A percentile compares a stretch with the other conserved stretches of the same genome.
phyloP scores from a whole-genome alignment of 345 rosid species.

The Eucalyptus pauciflora region DNA sequence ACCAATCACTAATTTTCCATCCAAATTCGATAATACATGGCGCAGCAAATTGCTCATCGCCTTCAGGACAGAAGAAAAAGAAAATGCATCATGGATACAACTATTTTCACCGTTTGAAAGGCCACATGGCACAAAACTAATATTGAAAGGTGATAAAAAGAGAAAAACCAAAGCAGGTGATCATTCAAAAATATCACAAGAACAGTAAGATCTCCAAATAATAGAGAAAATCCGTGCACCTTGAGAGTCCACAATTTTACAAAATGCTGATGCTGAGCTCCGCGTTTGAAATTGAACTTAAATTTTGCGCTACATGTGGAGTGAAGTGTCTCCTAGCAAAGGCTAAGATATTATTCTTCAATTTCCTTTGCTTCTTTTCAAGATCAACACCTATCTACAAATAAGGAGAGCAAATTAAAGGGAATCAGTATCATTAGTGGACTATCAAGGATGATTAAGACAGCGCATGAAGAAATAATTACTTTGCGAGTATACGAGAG shows the following conservation, averaged over 20 bases:
- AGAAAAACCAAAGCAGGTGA: background rate
- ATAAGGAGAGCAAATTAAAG: background rate
- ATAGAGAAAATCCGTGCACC: background rate
- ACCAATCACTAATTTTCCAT: background rate
- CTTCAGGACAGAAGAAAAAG: background rate
- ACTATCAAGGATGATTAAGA: background rate
- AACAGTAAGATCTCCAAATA: background rate
- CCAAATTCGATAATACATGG: background rate
- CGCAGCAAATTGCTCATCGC: background rate
- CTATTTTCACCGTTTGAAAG: too few relatives aligned
- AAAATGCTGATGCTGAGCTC: background rate
- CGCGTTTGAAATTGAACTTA: background rate
- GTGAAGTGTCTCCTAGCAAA: constrained; percentile 61
- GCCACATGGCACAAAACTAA: background rate
- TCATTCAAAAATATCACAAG: too few relatives aligned
- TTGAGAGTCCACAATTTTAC: background rate
- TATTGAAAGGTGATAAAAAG: background rate
- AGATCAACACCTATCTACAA: constrained; percentile 76
- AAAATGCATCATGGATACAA: too few relatives aligned
- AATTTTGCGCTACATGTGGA: constrained; percentile 16
- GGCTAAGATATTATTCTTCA: constrained; percentile 36
- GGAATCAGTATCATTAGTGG: background rate
- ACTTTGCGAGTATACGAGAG: background rate
- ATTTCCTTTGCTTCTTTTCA: constrained; percentile 61
- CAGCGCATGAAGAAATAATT: background rate